phyloP scores from a whole-genome alignment of 1,284 basidiomycete genomes.

The Paramarasmius palmivorus region DNA sequence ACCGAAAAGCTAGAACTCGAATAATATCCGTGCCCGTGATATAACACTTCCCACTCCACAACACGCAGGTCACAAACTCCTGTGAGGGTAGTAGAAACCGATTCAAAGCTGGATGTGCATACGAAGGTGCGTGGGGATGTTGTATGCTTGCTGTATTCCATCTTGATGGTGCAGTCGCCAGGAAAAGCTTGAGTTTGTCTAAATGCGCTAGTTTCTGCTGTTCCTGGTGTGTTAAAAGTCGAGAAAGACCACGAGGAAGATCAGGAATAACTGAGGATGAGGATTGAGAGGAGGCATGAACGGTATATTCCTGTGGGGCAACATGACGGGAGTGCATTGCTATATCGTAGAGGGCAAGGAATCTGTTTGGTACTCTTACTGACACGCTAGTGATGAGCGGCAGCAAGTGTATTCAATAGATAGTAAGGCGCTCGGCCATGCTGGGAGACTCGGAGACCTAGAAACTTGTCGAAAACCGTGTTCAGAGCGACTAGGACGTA shows the following conservation, averaged over 20 bases:
- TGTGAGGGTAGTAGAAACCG: slow-evolving; percentile 82
- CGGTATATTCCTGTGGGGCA: slow-evolving; percentile 9
- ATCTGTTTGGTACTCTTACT: too few species aligned
- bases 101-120: slow-evolving; percentile 77
- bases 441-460: too few species aligned
- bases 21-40: slow-evolving; percentile 92
- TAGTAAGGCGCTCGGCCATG: too few species aligned
- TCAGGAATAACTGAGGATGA: slow-evolving; percentile 26
- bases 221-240: slow-evolving; percentile 61
- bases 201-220: slow-evolving; percentile 70
- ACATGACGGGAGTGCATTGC: slow-evolving; percentile 3
- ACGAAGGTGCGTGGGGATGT: slow-evolving; percentile 29
- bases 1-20: slow-evolving; percentile 80
- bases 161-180: slow-evolving; percentile 79
- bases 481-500: too few species aligned
- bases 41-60: slow-evolving; percentile 88
- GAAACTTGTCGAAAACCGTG: too few species aligned
- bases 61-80: slow-evolving; percentile 86
- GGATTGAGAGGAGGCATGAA: not conserved
- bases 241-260: slow-evolving; percentile 44
- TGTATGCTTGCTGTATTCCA: slow-evolving; percentile 44
- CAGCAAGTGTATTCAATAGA: too few species aligned
- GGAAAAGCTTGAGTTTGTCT: slow-evolving; percentile 82
- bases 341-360: too few species aligned
- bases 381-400: too few species aligned